Percentiles rank a stretch among this genome's conserved stretches.
These are phyloP conservation scores for Cyberlindnera bimundalis DNA, from an alignment of 805 yeast species.

Conservation along the genomic window DNA sequence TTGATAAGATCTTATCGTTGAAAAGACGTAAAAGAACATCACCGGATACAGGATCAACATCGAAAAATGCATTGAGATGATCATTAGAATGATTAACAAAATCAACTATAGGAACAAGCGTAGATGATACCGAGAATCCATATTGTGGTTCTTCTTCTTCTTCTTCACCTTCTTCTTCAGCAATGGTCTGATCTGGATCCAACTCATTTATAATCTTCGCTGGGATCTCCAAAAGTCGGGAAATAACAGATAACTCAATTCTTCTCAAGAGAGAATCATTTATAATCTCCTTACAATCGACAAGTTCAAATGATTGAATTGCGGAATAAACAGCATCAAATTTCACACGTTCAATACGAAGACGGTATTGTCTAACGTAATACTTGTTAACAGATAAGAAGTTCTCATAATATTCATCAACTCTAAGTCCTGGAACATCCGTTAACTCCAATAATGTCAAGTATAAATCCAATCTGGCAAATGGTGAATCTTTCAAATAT, in stretches of 20 bases:
- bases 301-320: slow-evolving; percentile 23
- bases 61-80: slow-evolving; percentile 53
- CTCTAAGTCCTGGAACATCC: slow-evolving; percentile 26
- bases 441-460: slow-evolving; percentile 34
- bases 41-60: slow-evolving; percentile 43
- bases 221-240: slow-evolving; percentile 67
- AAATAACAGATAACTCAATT: slow-evolving; percentile 45
- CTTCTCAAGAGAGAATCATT: slow-evolving; percentile 19
- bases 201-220: no score
- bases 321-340: slow-evolving; percentile 19
- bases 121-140: slow-evolving; percentile 46
- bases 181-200: slow-evolving; percentile 4
- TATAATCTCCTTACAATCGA: slow-evolving; percentile 8
- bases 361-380: slow-evolving; percentile 20
- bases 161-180: slow-evolving; percentile 6
- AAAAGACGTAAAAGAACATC: slow-evolving; percentile 40
- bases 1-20: slow-evolving; percentile 11
- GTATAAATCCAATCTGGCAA: slow-evolving; percentile 29
- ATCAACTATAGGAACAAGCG: slow-evolving; percentile 65
- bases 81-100: slow-evolving; percentile 58
- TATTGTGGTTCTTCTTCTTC: slow-evolving; percentile 21
- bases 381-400: slow-evolving; percentile 25
- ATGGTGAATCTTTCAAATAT: slow-evolving; percentile 22
- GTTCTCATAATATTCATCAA: slow-evolving; percentile 28
- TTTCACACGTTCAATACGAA: slow-evolving; percentile 18